phyloP scores from a whole-genome alignment of 192 early-diverging fungal species.

The Backusella luteola region DNA sequence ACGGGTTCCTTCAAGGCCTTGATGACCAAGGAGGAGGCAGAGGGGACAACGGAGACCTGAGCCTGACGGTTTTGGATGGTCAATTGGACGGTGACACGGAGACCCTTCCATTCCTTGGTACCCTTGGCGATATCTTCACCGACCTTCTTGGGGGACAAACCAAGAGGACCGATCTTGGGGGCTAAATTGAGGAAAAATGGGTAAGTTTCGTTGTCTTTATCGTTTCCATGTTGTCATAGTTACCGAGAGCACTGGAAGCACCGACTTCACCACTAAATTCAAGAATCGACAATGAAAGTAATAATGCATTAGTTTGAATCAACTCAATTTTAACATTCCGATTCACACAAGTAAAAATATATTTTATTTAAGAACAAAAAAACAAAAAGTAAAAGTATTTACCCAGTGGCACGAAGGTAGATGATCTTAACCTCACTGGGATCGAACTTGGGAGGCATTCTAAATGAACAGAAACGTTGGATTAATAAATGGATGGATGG shows the following conservation, averaged over 20 bases:
- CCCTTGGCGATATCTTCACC: slow-evolving; percentile 99
- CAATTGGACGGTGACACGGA: slow-evolving; percentile 66
- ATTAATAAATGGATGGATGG: slow-evolving; percentile 30
- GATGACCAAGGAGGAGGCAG: slow-evolving; percentile 95
- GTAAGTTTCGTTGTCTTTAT: too few species aligned
- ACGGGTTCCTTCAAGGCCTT: slow-evolving; percentile 95
- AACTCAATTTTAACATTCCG: too few species aligned
- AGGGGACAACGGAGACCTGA: slow-evolving; percentile 91
- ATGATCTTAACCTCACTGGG: slow-evolving; percentile 75
- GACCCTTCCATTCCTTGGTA: slow-evolving; percentile 84
- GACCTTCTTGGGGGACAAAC: slow-evolving; percentile 99
- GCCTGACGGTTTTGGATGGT: slow-evolving; percentile 99
- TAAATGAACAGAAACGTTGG: background rate
- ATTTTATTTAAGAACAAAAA: background rate
- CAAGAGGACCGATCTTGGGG: slow-evolving; percentile 99
- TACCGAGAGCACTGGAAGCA: slow-evolving; percentile 85
- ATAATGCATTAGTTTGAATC: too few species aligned
- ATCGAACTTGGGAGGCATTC: slow-evolving; percentile 83
- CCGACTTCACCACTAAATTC: slow-evolving; percentile 57
- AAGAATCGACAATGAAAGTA: too few species aligned
- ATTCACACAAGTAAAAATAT: too few species aligned
- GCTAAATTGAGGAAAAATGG: background rate
- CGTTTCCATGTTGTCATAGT: background rate
- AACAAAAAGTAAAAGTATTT: background rate
- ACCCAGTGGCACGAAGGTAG: slow-evolving; percentile 89